A percentile compares a stretch with the other conserved stretches of the same genome.
Conservation (phyloP, 352 stramenopile genomes). For the Globisporangium takayamanum region DNA sequence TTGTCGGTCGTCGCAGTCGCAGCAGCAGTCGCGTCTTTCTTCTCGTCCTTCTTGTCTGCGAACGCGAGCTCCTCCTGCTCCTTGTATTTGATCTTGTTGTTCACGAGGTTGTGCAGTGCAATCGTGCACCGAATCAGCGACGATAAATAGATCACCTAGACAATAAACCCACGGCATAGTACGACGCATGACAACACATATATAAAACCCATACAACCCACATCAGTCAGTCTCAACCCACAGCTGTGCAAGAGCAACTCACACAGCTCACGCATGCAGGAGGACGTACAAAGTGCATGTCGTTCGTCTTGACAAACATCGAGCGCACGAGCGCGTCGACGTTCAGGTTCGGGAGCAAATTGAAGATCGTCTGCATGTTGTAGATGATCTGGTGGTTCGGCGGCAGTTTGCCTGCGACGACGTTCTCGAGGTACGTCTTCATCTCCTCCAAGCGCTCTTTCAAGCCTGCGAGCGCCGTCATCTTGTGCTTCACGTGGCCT, state of each 20-base stretch:
- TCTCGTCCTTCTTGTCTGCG: slow-evolving; percentile 64
- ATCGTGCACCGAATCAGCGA: slow-evolving; percentile 97
- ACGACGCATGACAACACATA: background rate
- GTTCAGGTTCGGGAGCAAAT: slow-evolving; percentile 98
- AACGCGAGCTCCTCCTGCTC: slow-evolving; percentile 76
- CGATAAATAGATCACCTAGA: slow-evolving; percentile 95
- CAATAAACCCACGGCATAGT: background rate
- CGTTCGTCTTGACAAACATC: slow-evolving; percentile 99
- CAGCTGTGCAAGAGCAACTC: background rate
- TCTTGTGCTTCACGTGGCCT: slow-evolving; percentile 98
- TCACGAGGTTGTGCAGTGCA: slow-evolving; percentile 98
- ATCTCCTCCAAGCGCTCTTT: slow-evolving; percentile 96
- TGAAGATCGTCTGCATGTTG: slow-evolving; percentile 99
- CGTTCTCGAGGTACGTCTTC: slow-evolving; percentile 96
- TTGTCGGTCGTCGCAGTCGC: slow-evolving; percentile 16
- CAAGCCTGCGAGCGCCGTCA: slow-evolving; percentile 92
- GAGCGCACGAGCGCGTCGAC: slow-evolving; percentile 94
- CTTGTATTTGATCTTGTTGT: slow-evolving; percentile 99
- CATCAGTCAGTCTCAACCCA: background rate
- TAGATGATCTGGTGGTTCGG: slow-evolving; percentile 95
- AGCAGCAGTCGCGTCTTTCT: slow-evolving; percentile 27
- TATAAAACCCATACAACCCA: background rate
- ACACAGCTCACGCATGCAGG: background rate
- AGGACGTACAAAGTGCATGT: slow-evolving; percentile 96
- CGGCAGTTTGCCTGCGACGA: slow-evolving; percentile 70